Base-by-base conservation (phyloP, 2,329 filamentous ascomycete genomes). In the Colletotrichum destructivum region DNA sequence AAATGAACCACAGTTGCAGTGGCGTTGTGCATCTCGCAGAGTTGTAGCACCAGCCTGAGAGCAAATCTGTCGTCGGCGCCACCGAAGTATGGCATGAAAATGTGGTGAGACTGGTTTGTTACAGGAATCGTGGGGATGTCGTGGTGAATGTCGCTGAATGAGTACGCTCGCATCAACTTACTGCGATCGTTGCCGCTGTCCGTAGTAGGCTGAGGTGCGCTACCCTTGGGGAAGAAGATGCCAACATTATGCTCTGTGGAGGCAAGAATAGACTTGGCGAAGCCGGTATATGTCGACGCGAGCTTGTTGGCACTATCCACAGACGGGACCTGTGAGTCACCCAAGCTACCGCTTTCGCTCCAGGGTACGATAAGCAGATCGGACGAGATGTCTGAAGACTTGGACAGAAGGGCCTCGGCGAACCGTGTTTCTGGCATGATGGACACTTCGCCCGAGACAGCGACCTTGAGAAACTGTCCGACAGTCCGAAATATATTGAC, bases 401-500 rank as follows among this genome's bases (percentile, higher is more conserved):
- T 92, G 35, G 87, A 88, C 46, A 90, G 86, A 11, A 98, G 85
- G 0, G 93, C 94, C 69, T 96, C 93, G 0, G 95, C 91, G 78
- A 94, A 98, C 0, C 91, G 92, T 13, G 88, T 85, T 66, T 95
- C 91, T 0, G 95, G 94, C 0, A 95, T 91, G 59, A 98, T 90
- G 0, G 93, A 91, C 1, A 97, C 92, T 71, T 92, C 93, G 4
- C 94, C 94, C 4, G 94, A 94, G 18, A 96, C 92, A 0, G 94
- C 91, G 1, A 98, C 88, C 74, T 95, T 94, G 78, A 96, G 91
- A 51, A 98, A 89, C 74, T 93, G 92, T 1, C 94, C 94, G 76
- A 98, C 95, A 4, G 94, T 94, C 59, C 93, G 90, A 87, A 98
- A 98, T 0, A 94, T 93, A 79, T 97, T 98, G 66, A 98, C 90